These are phyloP conservation scores for Penicillium crystallinum DNA, from an alignment of 495 filamentous ascomycete genomes.

Conservation along the genomic window DNA sequence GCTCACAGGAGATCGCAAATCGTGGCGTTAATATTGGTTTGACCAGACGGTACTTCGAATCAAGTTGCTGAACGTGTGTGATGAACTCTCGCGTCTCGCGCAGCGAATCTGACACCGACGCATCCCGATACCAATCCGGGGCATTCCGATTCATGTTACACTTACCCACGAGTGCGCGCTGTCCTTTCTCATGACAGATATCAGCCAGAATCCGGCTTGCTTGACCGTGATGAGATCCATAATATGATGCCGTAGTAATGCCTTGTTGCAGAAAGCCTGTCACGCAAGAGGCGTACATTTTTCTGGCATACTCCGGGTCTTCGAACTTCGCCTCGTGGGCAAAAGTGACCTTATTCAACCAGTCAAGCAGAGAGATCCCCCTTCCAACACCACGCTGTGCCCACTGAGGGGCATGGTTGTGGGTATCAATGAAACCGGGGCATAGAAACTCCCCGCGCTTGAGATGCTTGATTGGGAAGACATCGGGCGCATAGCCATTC, in stretches of 20 bases:
- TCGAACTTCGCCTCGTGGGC: conserved; percentile 55
- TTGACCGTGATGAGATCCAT: conserved; percentile 53
- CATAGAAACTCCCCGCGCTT: conserved; percentile 49
- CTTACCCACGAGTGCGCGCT: conserved; percentile 62
- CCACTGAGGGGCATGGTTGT: conserved; percentile 64
- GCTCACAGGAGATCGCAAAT: conserved; percentile 57
- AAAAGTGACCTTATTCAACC: conserved; percentile 58
- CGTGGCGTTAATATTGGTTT: conserved; percentile 57
- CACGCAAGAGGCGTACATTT: conserved; percentile 50
- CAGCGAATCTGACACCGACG: conserved; percentile 43
- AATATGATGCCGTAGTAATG: conserved; percentile 62
- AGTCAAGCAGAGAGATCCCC: conserved; percentile 54
- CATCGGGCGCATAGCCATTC: conserved; percentile 28
- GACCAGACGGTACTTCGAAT: conserved; percentile 34
- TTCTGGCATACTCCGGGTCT: conserved; percentile 48
- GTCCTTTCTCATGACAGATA: conserved; percentile 50
- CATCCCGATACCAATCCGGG: conserved; percentile 55
- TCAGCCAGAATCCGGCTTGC: conserved; percentile 57
- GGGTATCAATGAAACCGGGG: conserved; percentile 60
- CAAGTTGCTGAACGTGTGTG: conserved; percentile 29
- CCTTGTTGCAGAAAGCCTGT: conserved; percentile 56
- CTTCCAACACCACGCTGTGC: conserved; percentile 55
- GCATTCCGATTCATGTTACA: conserved; percentile 61
- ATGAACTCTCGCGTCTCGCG: conserved; percentile 50
- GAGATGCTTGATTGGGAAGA: conserved; percentile 37